These are phyloP conservation scores for Pholiota conissans DNA, from an alignment of 768 basidiomycete species.

Conservation along the genomic window DNA sequence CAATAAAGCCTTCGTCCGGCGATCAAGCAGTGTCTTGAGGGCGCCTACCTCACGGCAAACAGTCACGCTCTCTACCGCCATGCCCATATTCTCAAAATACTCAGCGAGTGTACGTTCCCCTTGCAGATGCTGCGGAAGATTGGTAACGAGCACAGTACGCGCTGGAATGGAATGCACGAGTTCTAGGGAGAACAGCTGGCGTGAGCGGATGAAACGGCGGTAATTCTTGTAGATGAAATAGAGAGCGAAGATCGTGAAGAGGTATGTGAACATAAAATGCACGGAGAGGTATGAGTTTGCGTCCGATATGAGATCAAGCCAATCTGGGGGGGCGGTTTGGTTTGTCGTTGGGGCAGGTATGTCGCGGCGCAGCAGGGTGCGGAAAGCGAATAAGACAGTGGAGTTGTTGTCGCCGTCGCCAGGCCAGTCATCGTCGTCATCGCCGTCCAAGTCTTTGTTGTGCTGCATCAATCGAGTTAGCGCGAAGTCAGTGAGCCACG, in stretches of 20 bases:
- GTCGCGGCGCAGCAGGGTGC: slow-evolving; percentile 13
- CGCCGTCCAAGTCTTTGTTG: slow-evolving; percentile 68
- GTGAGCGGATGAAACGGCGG: slow-evolving; percentile 80
- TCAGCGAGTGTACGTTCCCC: slow-evolving; percentile 86
- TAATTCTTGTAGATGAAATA: slow-evolving; percentile 90
- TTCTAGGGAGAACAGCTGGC: slow-evolving; percentile 93
- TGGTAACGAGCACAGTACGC: slow-evolving; percentile 86
- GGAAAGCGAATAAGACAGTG: slow-evolving; percentile 32
- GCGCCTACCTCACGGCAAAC: slow-evolving; percentile 82
- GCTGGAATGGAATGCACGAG: slow-evolving; percentile 94
- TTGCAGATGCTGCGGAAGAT: slow-evolving; percentile 81
- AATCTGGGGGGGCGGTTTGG: slow-evolving; percentile 47
- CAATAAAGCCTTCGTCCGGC: slow-evolving; percentile 77
- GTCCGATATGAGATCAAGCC: slow-evolving; percentile 89
- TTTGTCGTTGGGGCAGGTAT: slow-evolving; percentile 24
- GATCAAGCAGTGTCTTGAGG: slow-evolving; percentile 71
- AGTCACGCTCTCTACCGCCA: slow-evolving; percentile 90
- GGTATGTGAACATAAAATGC: slow-evolving; percentile 91
- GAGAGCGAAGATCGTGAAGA: slow-evolving; percentile 87
- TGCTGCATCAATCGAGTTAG: slow-evolving; percentile 42
- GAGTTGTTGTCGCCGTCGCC: slow-evolving; percentile 41
- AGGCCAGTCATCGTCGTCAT: slow-evolving; percentile 42
- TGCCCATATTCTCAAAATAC: slow-evolving; percentile 88
- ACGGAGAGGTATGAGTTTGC: slow-evolving; percentile 87
- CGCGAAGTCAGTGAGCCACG: slow-evolving; percentile 3